These are phyloP conservation scores for Cyberlindnera meyerae DNA, from an alignment of 805 yeast genomes.

Conservation along the genomic window DNA sequence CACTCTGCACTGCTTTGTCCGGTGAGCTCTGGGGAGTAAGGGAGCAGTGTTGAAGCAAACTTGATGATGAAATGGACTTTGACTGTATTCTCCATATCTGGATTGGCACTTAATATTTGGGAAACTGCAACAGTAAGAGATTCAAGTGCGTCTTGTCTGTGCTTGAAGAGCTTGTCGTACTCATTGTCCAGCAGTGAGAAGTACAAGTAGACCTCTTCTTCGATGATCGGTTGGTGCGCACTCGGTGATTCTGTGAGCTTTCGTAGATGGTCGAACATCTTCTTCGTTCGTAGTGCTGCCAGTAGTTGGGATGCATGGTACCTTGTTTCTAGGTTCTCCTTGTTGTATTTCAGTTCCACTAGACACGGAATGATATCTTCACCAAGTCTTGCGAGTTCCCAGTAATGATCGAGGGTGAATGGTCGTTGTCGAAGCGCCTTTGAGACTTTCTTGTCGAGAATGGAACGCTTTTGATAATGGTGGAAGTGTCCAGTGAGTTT, in stretches of 20 bases:
- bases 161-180: constrained; percentile 17
- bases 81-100: constrained; percentile 1
- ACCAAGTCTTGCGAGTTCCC: constrained; percentile 4
- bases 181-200: constrained; percentile 18
- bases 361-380: constrained; percentile 13
- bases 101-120: constrained; percentile 1
- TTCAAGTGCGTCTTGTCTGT: no score
- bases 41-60: no score
- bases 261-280: neutral
- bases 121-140: constrained; percentile 2
- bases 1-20: constrained; percentile 7
- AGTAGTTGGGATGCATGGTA: constrained; percentile 11
- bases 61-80: constrained; percentile 13
- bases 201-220: constrained; percentile 12
- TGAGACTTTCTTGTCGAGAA: constrained; percentile 3
- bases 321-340: constrained; percentile 9
- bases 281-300: constrained; percentile 8
- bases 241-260: neutral
- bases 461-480: constrained; percentile 7
- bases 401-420: constrained; percentile 9
- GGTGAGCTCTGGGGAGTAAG: constrained; percentile 1
- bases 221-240: neutral
- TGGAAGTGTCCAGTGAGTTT: neutral
- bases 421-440: constrained; percentile 1
- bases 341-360: constrained; percentile 6